phyloP scores from a whole-genome alignment of 345 rosid genomes.

The Laguncularia racemosa region DNA sequence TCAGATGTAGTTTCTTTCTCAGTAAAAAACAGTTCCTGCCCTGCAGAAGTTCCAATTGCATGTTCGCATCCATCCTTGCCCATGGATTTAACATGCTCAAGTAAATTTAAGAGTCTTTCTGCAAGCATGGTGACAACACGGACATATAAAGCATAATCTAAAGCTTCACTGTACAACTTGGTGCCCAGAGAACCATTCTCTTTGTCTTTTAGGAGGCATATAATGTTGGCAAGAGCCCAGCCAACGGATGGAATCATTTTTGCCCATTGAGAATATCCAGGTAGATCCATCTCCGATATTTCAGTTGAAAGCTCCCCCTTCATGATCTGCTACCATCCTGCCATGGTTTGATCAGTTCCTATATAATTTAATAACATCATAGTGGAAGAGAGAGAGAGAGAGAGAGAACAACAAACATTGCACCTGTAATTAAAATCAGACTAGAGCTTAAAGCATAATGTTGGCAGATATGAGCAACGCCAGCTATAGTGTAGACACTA shows the following conservation, averaged over 20 bases:
- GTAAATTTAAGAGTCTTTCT: conserved; percentile 47
- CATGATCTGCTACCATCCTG: conserved; percentile 86
- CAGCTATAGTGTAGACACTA: no score
- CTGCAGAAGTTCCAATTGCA: conserved; percentile 34
- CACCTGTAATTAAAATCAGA: not conserved
- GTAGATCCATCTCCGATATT: conserved; percentile 41
- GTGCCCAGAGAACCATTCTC: conserved; percentile 57
- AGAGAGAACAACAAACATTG: not conserved
- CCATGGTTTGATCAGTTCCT: conserved; percentile 77
- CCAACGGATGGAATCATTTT: conserved; percentile 62
- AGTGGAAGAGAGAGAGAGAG: not conserved
- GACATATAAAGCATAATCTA: conserved; percentile 57
- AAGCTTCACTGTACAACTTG: conserved; percentile 34
- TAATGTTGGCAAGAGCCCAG: conserved; percentile 83
- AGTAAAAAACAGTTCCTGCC: conserved; percentile 9
- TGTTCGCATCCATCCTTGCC: conserved; percentile 31
- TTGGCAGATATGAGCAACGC: no score
- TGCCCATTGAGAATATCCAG: conserved; percentile 26
- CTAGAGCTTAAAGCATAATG: no score
- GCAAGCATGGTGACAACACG: conserved; percentile 53
- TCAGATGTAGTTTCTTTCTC: conserved; percentile 19
- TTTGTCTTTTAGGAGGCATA: conserved; percentile 54
- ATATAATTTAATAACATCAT: conserved; percentile 22
- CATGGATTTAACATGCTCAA: conserved; percentile 38
- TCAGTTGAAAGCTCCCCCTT: conserved; percentile 42